Percentiles rank a stretch among this genome's conserved stretches.
Evolutionary conservation across 768 basidiomycete species (phyloP).

Genomic region (Mycena vitilis): DNA sequence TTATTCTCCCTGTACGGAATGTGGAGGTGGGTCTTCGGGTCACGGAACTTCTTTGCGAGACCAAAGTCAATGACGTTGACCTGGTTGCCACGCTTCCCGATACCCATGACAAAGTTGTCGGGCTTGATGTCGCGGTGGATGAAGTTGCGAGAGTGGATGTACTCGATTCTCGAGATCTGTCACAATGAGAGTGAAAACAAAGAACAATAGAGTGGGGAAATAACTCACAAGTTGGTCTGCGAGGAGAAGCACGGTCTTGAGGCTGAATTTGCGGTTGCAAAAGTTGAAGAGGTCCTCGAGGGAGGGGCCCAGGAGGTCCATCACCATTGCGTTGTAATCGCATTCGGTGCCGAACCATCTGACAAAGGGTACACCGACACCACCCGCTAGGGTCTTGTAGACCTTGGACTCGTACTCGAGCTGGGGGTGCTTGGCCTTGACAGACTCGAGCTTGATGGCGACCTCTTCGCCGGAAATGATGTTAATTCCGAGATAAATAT

Average conservation of each 20-base stretch:
- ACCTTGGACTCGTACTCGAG: slow-evolving; percentile 98
- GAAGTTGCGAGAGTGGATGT: slow-evolving; percentile 99
- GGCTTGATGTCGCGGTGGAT: slow-evolving; percentile 99
- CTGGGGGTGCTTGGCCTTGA: slow-evolving; percentile 99
- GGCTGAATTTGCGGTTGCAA: slow-evolving; percentile 96
- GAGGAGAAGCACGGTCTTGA: slow-evolving; percentile 96
- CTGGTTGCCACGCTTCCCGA: slow-evolving; percentile 99
- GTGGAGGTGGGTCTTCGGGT: slow-evolving; percentile 99
- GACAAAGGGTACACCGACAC: slow-evolving; percentile 98
- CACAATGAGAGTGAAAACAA: too few species aligned
- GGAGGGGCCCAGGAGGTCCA: slow-evolving; percentile 94
- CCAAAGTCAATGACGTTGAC: slow-evolving; percentile 99
- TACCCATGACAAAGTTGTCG: slow-evolving; percentile 99
- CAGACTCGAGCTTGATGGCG: slow-evolving; percentile 99
- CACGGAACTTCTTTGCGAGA: slow-evolving; percentile 99
- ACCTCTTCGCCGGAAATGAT: slow-evolving; percentile 99
- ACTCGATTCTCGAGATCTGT: slow-evolving; percentile 99
- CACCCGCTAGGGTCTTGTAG: slow-evolving; percentile 98
- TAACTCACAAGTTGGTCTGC: slow-evolving; percentile 92
- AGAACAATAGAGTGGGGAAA: slow-evolving; percentile 24
- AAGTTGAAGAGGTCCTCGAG: slow-evolving; percentile 95
- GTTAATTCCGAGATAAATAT: slow-evolving; percentile 99
- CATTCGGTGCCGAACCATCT: slow-evolving; percentile 96
- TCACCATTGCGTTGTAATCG: slow-evolving; percentile 99
- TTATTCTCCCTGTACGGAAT: slow-evolving; percentile 99